Percentiles rank a stretch among this genome's conserved stretches.
These are phyloP conservation scores for Plectosphaerella sp. DNA, from an alignment of 2,329 filamentous ascomycete species.

Conservation along the genomic window DNA sequence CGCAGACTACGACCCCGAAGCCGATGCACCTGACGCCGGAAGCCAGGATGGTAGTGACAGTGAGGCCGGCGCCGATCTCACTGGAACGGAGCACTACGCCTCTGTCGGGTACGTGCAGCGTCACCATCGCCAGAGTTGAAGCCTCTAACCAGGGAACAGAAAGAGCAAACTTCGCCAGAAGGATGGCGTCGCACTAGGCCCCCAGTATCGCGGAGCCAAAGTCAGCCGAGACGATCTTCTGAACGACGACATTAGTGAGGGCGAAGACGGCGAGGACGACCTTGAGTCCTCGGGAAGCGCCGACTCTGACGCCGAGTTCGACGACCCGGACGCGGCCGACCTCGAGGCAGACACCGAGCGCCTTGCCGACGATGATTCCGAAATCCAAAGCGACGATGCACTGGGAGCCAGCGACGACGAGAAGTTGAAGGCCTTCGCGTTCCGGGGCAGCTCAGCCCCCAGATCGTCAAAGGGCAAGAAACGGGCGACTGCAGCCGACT, in stretches of 20 bases:
- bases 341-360: slow-evolving; percentile 43
- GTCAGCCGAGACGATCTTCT: slow-evolving; percentile 66
- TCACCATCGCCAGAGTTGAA: background rate
- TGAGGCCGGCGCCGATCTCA: slow-evolving; percentile 44
- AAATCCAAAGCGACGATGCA: slow-evolving; percentile 63
- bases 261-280: slow-evolving; percentile 40
- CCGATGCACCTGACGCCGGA: slow-evolving; percentile 7
- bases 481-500: slow-evolving; percentile 51
- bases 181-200: slow-evolving; percentile 64
- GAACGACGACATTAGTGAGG: slow-evolving; percentile 47
- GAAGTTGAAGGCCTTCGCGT: slow-evolving; percentile 68
- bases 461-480: slow-evolving; percentile 28
- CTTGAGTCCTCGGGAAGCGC: slow-evolving; percentile 27
- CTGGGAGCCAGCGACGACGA: slow-evolving; percentile 84
- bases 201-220: slow-evolving; percentile 73
- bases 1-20: slow-evolving; percentile 13
- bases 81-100: slow-evolving; percentile 83
- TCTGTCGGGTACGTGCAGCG: slow-evolving; percentile 56
- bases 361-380: slow-evolving; percentile 47
- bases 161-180: slow-evolving; percentile 81
- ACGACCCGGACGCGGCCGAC: slow-evolving; percentile 52
- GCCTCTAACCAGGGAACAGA: slow-evolving; percentile 26
- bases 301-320: slow-evolving; percentile 45
- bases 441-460: slow-evolving; percentile 54
- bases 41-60: slow-evolving; percentile 40